Evolutionary conservation across 169 alveolate species (phyloP).

Genomic region (Toxoplasma gondii): DNA sequence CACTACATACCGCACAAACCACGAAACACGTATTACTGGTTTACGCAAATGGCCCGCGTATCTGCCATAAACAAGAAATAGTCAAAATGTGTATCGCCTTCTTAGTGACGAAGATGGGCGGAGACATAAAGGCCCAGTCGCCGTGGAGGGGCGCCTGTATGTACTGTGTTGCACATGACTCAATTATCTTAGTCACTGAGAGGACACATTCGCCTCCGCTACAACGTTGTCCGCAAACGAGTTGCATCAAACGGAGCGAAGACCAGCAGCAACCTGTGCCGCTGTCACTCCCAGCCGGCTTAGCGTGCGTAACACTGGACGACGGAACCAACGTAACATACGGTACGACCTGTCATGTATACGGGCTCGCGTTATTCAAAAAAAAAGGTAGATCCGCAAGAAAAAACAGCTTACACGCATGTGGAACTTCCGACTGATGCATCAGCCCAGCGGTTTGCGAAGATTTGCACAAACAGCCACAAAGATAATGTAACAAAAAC

Average conservation of each 20-base stretch:
- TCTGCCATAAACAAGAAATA: neutral
- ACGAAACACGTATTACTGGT: too few species aligned
- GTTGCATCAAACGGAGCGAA: slow-evolving; percentile 31
- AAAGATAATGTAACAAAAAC: too few species aligned
- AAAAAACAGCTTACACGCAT: too few species aligned
- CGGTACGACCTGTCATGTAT: too few species aligned
- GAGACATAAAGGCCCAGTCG: neutral
- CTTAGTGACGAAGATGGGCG: slow-evolving; percentile 23
- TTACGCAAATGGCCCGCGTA: too few species aligned
- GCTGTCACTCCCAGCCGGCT: slow-evolving; percentile 50
- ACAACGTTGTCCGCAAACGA: neutral
- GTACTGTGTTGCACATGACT: slow-evolving; percentile 24
- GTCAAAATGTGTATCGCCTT: neutral
- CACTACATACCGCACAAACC: too few species aligned
- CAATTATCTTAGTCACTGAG: slow-evolving; percentile 44
- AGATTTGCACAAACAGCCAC: too few species aligned
- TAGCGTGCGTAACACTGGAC: slow-evolving; percentile 31
- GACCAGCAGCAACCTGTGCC: neutral
- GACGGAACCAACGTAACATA: too few species aligned
- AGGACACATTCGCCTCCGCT: slow-evolving; percentile 36
- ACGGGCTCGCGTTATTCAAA: too few species aligned
- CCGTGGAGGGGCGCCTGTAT: slow-evolving; percentile 21
- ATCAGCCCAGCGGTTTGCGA: too few species aligned
- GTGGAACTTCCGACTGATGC: too few species aligned
- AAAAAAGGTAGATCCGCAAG: too few species aligned